These are phyloP conservation scores for Immersiella caudata DNA, from an alignment of 495 filamentous ascomycete species.

Conservation along the genomic window DNA sequence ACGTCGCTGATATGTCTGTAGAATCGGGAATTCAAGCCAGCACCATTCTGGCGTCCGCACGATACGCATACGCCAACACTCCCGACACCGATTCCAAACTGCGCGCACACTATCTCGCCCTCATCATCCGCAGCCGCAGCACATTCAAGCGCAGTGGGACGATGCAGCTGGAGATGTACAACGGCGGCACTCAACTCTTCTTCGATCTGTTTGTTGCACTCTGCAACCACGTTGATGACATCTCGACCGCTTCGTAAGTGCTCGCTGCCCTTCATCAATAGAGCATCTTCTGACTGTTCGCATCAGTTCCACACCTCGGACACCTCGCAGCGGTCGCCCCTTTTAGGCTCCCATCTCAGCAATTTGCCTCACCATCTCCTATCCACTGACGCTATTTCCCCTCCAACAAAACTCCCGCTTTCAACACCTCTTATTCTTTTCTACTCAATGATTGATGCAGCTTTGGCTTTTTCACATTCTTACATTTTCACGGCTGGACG, in stretches of 20 bases:
- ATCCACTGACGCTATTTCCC: not conserved
- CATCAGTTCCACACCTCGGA: constrained; percentile 46
- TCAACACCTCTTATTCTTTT: constrained; percentile 19
- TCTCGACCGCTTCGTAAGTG: constrained; percentile 53
- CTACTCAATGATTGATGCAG: constrained; percentile 22
- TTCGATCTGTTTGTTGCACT: constrained; percentile 93
- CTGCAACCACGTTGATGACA: constrained; percentile 82
- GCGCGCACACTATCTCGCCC: constrained; percentile 85
- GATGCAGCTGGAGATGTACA: constrained; percentile 95
- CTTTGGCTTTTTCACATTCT: constrained; percentile 24
- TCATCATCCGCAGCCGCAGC: constrained; percentile 80
- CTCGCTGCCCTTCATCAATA: constrained; percentile 10
- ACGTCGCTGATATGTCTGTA: constrained; percentile 24
- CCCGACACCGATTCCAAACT: constrained; percentile 86
- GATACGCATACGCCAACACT: constrained; percentile 87
- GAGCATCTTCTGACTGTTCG: not conserved
- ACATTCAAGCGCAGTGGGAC: constrained; percentile 94
- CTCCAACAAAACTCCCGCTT: constrained; percentile 16
- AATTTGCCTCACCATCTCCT: constrained; percentile 10
- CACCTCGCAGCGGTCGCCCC: constrained; percentile 45
- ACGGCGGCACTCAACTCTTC: constrained; percentile 76
- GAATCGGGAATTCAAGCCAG: constrained; percentile 79
- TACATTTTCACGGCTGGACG: constrained; percentile 9
- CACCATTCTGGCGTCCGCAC: constrained; percentile 80
- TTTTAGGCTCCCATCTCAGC: constrained; percentile 26